phyloP scores from a whole-genome alignment of 2,329 filamentous ascomycete genomes.

The Lachnellula suecica region DNA sequence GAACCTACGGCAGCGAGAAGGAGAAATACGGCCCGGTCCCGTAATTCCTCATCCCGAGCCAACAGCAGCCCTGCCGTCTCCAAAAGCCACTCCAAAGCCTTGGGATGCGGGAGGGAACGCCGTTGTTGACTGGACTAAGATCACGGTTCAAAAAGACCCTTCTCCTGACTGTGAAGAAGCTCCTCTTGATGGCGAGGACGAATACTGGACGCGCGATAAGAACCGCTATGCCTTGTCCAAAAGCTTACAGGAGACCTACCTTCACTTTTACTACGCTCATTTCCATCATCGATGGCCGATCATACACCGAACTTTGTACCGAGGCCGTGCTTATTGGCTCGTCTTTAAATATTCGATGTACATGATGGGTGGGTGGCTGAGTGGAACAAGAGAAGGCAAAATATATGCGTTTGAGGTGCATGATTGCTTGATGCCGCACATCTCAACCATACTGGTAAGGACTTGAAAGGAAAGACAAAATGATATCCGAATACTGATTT shows the following conservation, averaged over 20 bases:
- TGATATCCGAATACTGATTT: neutral
- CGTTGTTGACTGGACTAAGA: neutral
- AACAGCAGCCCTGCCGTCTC: neutral
- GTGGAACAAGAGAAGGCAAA: conserved; percentile 28
- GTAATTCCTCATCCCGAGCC: neutral
- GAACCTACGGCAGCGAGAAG: no score
- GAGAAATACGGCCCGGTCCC: neutral
- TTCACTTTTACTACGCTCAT: conserved; percentile 37
- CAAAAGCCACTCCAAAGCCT: neutral
- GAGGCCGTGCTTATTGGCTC: conserved; percentile 30
- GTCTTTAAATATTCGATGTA: conserved; percentile 32
- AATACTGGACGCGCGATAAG: neutral
- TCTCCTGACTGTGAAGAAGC: neutral
- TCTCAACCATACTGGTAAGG: conserved; percentile 25
- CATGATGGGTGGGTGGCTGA: conserved; percentile 42
- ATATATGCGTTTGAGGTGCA: conserved; percentile 34
- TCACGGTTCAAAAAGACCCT: neutral
- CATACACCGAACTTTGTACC: conserved; percentile 38
- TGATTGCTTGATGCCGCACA: conserved; percentile 29
- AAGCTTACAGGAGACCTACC: conserved; percentile 8
- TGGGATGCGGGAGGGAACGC: neutral
- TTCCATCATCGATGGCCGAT: conserved; percentile 44
- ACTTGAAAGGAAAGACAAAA: no score
- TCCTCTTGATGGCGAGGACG: neutral
- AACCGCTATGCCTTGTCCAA: neutral